Evolutionary conservation across 2,329 filamentous ascomycete genomes (phyloP).

Genomic region (Akanthomyces lecanii): DNA sequence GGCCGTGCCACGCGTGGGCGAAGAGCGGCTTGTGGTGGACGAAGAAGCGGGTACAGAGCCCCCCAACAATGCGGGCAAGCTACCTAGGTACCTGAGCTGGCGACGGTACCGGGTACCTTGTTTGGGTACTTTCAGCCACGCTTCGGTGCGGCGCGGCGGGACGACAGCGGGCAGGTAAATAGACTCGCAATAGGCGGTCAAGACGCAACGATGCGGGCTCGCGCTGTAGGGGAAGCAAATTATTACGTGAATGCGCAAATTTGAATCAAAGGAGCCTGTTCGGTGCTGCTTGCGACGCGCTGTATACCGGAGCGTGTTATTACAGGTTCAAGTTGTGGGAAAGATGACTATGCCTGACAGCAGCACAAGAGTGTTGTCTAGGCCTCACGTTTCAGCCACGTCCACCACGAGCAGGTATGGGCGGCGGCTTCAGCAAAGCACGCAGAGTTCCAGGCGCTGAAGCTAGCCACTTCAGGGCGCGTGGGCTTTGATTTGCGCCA

Average conservation of each 20-base stretch:
- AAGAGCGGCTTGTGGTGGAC: constrained; percentile 4
- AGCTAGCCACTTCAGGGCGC: neutral
- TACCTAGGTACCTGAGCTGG: neutral
- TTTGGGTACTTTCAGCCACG: neutral
- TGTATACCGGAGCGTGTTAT: neutral
- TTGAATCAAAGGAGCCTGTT: neutral
- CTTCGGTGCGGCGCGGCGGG: neutral
- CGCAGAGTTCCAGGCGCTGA: neutral
- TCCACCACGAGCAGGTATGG: neutral
- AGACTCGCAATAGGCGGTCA: neutral
- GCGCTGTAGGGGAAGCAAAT: neutral
- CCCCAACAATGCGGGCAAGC: constrained; percentile 15
- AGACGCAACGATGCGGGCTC: neutral
- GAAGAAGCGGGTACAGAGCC: constrained; percentile 14
- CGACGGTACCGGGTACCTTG: neutral
- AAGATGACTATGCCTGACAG: neutral
- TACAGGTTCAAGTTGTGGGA: constrained; percentile 3
- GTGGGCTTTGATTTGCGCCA: neutral
- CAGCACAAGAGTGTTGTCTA: too few species aligned
- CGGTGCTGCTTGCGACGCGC: neutral
- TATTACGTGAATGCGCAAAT: neutral
- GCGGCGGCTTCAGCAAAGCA: neutral
- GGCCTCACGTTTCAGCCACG: neutral
- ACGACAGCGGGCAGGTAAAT: neutral
- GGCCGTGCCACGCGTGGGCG: constrained; percentile 11